Base-by-base conservation (phyloP, 2,329 filamentous ascomycete species). In the Tetracladium maxilliforme region DNA sequence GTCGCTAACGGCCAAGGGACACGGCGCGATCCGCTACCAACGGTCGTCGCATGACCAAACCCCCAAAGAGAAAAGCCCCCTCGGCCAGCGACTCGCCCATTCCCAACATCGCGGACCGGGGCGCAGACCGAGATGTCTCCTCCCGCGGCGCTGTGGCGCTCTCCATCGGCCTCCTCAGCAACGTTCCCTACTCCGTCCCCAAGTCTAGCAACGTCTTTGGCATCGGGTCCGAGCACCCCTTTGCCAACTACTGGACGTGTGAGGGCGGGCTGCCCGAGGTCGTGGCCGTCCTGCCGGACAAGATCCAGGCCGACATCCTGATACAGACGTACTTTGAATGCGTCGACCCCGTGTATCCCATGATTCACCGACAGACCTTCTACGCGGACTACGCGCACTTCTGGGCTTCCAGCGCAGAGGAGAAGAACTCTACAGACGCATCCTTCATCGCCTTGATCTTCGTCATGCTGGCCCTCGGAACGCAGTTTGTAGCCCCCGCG, bases 181-280 rank as follows among this genome's bases (percentile, higher is more conserved):
- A 81, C 40, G 64, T 83, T 4, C 75, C 78, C 1, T 79, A 77
- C 42, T 77, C 77, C 1, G 60, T 68, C 21, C 68, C 74, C 7
- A 71, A 71, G 6, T 72, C 74, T 2, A 80, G 74, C 28, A 82
- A 81, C 35, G 75, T 84, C 28, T 86, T 86, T 42, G 79, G 79
- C n/a, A 71, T 83, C 33, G 78, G 76, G 10, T 72, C 74, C 1
- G 75, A 82, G 42, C 77, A 83, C 42, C 78, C 77, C 0, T 84
- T 84, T 43, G 72, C 76, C 40, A 86, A 86, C 43, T 86, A 86
- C 48, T 87, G 80, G 80, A 86, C 78, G 4, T 81, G 74, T 40
- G 66, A 74, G 32, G 79, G 80, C 23, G 79, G 78, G 1, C 52
- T 87, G 11, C 59, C 69, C 7, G 80, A 87, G 48, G 77, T 84